phyloP scores from a whole-genome alignment of 1,284 basidiomycete genomes.

The Ceratobasidium sp. region DNA sequence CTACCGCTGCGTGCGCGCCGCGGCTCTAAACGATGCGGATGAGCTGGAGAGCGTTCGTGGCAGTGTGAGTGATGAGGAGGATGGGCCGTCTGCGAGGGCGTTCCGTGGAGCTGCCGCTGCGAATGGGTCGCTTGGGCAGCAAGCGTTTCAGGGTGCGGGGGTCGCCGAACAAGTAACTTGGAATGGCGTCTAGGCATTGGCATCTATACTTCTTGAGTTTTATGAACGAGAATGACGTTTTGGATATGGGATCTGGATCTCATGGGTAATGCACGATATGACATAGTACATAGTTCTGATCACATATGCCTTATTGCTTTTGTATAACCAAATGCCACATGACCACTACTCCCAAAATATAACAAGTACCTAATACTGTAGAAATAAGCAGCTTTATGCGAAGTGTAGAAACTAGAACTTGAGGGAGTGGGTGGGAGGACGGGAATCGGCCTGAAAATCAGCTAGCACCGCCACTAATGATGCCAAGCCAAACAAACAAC shows the following conservation, averaged over 20 bases:
- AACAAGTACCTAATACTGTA: too few relatives aligned
- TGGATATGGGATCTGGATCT: slow-evolving; percentile 6
- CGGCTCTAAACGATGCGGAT: slow-evolving; percentile 27
- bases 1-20: slow-evolving; percentile 22
- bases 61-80: slow-evolving; percentile 42
- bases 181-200: background rate
- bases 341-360: too few relatives aligned
- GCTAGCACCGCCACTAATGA: slow-evolving; percentile 2
- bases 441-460: background rate
- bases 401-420: too few relatives aligned
- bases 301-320: slow-evolving; percentile 7
- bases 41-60: slow-evolving; percentile 45
- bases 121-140: slow-evolving; percentile 25
- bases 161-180: background rate
- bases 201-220: background rate
- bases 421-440: too few relatives aligned
- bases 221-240: background rate
- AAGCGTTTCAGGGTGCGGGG: slow-evolving; percentile 7
- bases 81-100: slow-evolving; percentile 25
- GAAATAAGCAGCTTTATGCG: too few relatives aligned
- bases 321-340: background rate
- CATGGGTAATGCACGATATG: background rate
- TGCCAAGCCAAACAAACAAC: slow-evolving; percentile 9
- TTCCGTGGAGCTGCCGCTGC: background rate
- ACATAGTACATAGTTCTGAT: slow-evolving; percentile 26